These are phyloP conservation scores for Podospora comata DNA, from an alignment of 495 filamentous ascomycete species.

Conservation along the genomic window DNA sequence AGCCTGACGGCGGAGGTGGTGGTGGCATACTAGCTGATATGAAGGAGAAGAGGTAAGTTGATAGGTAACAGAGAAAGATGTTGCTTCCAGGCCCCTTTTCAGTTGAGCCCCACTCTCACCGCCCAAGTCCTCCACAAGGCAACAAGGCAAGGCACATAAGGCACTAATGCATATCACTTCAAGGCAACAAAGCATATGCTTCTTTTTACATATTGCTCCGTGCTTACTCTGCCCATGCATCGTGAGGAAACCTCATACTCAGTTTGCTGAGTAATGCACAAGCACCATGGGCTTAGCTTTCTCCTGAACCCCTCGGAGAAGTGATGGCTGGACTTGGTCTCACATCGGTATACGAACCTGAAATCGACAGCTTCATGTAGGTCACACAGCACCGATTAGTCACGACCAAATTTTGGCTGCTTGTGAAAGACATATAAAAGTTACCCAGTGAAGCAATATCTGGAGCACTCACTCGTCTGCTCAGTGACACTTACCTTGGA, in stretches of 20 bases:
- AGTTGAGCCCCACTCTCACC: not conserved
- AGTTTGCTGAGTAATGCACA: not conserved
- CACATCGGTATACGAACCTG: not conserved
- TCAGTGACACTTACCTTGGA: not conserved
- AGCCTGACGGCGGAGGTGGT: conserved; percentile 15
- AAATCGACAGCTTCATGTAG: not conserved
- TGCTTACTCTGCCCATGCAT: not conserved
- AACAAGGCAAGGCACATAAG: not conserved
- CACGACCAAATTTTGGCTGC: not conserved
- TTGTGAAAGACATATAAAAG: not conserved
- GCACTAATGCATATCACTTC: too few species aligned
- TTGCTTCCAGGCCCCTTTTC: too few species aligned
- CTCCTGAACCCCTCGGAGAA: not conserved
- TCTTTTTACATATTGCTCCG: not conserved
- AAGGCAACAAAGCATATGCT: too few species aligned
- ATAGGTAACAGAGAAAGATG: too few species aligned
- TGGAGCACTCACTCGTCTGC: not conserved
- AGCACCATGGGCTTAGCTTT: not conserved
- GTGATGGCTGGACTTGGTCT: not conserved
- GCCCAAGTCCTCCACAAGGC: not conserved
- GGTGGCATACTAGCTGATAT: not conserved
- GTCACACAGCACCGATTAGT: not conserved
- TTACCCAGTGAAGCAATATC: not conserved
- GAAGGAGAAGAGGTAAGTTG: not conserved
- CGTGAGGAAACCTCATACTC: not conserved